Evolutionary conservation across 768 basidiomycete species (phyloP), one percentile per base, ranked within the genome.

Genomic region (Epithele typhae): DNA sequence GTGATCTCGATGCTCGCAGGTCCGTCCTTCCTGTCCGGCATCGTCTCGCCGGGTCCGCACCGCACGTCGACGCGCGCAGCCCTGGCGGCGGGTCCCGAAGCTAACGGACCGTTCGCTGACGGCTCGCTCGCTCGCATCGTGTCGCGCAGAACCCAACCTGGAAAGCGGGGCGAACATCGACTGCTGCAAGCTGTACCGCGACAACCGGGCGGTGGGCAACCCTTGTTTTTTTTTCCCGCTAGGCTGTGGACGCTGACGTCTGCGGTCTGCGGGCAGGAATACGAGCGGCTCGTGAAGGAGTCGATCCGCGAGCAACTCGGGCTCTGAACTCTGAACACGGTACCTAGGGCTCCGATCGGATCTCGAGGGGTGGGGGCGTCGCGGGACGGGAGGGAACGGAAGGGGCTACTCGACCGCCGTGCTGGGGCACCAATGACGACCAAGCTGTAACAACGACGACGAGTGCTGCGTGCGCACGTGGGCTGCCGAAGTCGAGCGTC

Each of bases 1-100:
- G 95, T 99, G 19, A 83, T 99, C 56, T 93, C 90, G 34, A 97
- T 99, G 93, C 76, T 99, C 11, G 94, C 96, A 52, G 90, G 92
- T 89, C 54, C 54, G 79, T 60, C 12, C 36, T 30, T 42, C 42
- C 27, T 30, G n/a, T 30, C 27, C 8, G 14, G 8, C 27, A 30
- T 21, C 17, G 15, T 9, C 19, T n/a, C 39, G n/a, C n/a, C n/a
- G n/a, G n/a, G n/a, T n/a, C n/a, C n/a, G n/a, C n/a, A n/a, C n/a
- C n/a, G n/a, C n/a, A n/a, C n/a, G n/a, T n/a, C n/a, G n/a, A n/a
- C n/a, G 17, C 19, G 24, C 25, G 10, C 21, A 32, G 32, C 15
- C 27, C 41, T 43, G 25, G 43, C 21, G 17, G 9, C 18, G 8
- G 21, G 10, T 35, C 37, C 23, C 17, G 21, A 25, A 22, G 21